These are phyloP conservation scores for Candida sanyaensis DNA, from an alignment of 1,139 yeast genomes.

Conservation along the genomic window DNA sequence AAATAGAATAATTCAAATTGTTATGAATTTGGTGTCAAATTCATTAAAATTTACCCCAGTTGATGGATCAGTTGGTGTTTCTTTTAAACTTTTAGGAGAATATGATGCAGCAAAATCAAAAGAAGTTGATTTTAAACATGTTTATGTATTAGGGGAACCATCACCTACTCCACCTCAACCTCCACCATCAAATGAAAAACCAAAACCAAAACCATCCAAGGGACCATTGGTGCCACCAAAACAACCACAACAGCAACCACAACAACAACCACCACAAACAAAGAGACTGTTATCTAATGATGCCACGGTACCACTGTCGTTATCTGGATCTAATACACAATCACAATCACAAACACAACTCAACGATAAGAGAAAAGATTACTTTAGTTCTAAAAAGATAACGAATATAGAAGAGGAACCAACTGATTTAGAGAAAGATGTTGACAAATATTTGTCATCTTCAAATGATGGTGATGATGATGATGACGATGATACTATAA, in stretches of 20 bases:
- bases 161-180: background rate
- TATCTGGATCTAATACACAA: background rate
- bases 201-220: slow-evolving; percentile 3
- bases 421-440: background rate
- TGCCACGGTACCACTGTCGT: background rate
- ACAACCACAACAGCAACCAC: background rate
- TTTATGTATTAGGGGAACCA: slow-evolving; percentile 22
- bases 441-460: slow-evolving; percentile 1
- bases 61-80: slow-evolving; percentile 76
- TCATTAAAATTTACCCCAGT: slow-evolving; percentile 84
- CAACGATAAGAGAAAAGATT: background rate
- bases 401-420: background rate
- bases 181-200: slow-evolving; percentile 1
- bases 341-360: background rate
- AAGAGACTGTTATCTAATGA: background rate
- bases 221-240: background rate
- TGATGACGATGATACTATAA: slow-evolving; percentile 29
- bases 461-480: too few species aligned
- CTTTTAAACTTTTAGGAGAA: slow-evolving; percentile 67
- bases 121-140: slow-evolving; percentile 29
- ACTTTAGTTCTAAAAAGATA: background rate
- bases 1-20: slow-evolving; percentile 81
- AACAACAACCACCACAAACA: slow-evolving; percentile 1
- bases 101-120: slow-evolving; percentile 55
- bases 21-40: slow-evolving; percentile 54